These are phyloP conservation scores for Naganishia vishniacii DNA, from an alignment of 768 basidiomycete species.

Conservation along the genomic window DNA sequence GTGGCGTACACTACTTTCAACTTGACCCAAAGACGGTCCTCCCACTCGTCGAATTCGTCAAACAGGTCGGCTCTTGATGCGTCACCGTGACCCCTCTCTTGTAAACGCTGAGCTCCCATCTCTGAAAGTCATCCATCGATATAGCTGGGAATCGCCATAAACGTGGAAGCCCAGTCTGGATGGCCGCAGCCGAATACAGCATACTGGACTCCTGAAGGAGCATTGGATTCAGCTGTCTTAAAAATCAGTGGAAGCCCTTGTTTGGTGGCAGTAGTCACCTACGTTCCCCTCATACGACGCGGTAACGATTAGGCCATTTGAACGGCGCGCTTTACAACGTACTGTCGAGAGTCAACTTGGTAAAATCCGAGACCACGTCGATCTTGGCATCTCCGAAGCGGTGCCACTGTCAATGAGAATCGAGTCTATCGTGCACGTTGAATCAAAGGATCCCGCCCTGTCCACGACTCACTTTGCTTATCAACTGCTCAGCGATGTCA, in stretches of 20 bases:
- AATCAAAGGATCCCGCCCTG: no score
- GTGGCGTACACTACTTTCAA: background rate
- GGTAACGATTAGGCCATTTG: no score
- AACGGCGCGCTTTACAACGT: no score
- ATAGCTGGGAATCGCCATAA: slow-evolving; percentile 53
- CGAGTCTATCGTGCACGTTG: background rate
- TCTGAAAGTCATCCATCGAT: slow-evolving; percentile 50
- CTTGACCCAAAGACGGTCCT: slow-evolving; percentile 49
- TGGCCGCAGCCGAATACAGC: slow-evolving; percentile 57
- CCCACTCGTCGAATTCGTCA: slow-evolving; percentile 53
- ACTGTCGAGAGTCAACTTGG: slow-evolving; percentile 54
- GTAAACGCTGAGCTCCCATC: slow-evolving; percentile 49
- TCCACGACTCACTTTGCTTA: slow-evolving; percentile 50
- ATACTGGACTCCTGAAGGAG: slow-evolving; percentile 40
- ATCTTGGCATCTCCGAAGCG: slow-evolving; percentile 53
- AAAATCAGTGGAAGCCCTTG: no score
- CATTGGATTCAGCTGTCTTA: slow-evolving; percentile 39
- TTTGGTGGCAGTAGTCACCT: no score
- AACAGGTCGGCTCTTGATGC: slow-evolving; percentile 53
- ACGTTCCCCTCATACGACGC: slow-evolving; percentile 54
- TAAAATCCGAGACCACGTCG: slow-evolving; percentile 54
- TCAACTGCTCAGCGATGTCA: slow-evolving; percentile 53
- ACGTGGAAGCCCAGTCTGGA: slow-evolving; percentile 55
- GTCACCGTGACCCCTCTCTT: slow-evolving; percentile 52
- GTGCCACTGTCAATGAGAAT: slow-evolving; percentile 13